Evolutionary conservation across 2,329 filamentous ascomycete genomes (phyloP), one percentile per base, ranked within the genome.

Genomic region (Arthrobotrys conoides): DNA sequence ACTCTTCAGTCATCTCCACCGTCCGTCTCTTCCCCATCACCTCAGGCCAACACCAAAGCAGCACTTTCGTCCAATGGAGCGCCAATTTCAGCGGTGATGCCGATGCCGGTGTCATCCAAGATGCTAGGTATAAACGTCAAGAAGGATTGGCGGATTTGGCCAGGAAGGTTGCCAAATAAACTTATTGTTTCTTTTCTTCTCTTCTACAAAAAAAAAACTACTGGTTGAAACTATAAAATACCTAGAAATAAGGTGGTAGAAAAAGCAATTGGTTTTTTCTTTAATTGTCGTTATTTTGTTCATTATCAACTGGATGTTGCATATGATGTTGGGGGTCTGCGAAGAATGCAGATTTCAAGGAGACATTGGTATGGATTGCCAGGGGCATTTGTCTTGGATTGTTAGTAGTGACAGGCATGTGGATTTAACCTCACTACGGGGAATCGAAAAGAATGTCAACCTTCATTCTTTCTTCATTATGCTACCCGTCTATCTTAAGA

Each of bases 91-190:
- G 89, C 30, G 91, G 88, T 82, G 91, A 92, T 84, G 91, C 91
- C 64, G 90, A 91, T 84, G 89, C 90, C 48, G 89, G 88, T 81
- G 91, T 92, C 76, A 91, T 93, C 80, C 89, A 91, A 84, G 91
- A 93, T 83, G 91, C 90, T 82, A 91, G 91, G 86, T 93, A 90
- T 88, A 93, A 93, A 88, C 90, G 91, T 80, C 89, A 89, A 65
- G 91, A 92, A 83, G 91, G 90, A 63, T 87, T 93, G 44, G 88
- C 89, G 61, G 91, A 91, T 82, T 87, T 92, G 46, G 90, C 88
- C 73, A 87, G 87, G 82, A 86, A 84, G 36, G 87, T 86, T 46
- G 82, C 80, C 64, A 69, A 66, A 14, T 64, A 63, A 51, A 24
- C n/a, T n/a, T n/a, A n/a, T n/a, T n/a, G n/a, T n/a, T n/a, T 51